Evolutionary conservation across 2,329 filamentous ascomycete genomes (phyloP), one percentile per base, ranked within the genome.

Genomic region (Nothophaeocryptopus gaeumannii): DNA sequence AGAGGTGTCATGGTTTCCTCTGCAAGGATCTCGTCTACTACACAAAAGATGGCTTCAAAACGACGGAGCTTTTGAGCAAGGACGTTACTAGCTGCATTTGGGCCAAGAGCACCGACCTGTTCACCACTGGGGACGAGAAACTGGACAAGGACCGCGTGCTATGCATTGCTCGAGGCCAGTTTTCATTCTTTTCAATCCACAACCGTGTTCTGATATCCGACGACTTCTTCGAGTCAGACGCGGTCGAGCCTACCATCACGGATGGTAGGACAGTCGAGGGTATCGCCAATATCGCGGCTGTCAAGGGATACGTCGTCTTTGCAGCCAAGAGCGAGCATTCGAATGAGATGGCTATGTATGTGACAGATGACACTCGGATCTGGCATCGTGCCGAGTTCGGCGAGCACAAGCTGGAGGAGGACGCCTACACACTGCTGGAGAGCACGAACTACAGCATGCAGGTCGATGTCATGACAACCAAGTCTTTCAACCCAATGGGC

Each of bases 371-470:
- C 67, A 85, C 88, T 10, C 76, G 83, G 44, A 84, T 79, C 47
- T 99, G 93, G 93, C 90, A 97, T 68, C 84, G 90, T 45, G 92
- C 92, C 51, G 82, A 95, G 65, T 97, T 99, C 69, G 82, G 83
- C 38, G 85, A 88, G 54, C 90, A 96, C 68, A 88, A 91, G 62
- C 80, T 89, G 54, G 86, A 96, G 67, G 82, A 92, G 66, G 79
- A 83, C 61, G 89, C 88, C 2, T 99, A 96, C 70, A 99, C 93
- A 0, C 81, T 99, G 40, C 78, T 99, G 35, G 92, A 97, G 72
- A 93, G 91, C 63, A 97, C 93, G 36, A 92, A 96, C 66, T 96
- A 99, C 75, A 96, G 92, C 74, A 90, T 99, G 61, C 92, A 97
- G 71, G 84, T 99, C 47, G 91, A 97, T 69, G 91, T 97, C 56